phyloP scores from a whole-genome alignment of 2,329 filamentous ascomycete species.

The Hypoxylon sp. region DNA sequence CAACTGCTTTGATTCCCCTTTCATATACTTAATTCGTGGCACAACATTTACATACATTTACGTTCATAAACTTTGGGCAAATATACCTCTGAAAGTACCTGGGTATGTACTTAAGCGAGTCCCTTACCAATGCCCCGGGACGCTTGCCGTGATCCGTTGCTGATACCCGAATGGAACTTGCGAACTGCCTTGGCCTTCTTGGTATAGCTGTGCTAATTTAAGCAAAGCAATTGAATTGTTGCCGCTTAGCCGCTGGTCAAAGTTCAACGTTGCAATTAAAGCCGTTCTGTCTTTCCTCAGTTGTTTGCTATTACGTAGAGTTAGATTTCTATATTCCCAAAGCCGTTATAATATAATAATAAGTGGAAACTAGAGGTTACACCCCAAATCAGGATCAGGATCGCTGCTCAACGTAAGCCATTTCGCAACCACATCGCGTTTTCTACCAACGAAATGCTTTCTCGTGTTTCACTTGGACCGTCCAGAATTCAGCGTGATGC shows the following conservation, averaged over 20 bases:
- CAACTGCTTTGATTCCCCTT: conserved; percentile 3
- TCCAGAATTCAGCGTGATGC: conserved; percentile 28
- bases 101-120: conserved; percentile 32
- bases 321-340: conserved; percentile 4
- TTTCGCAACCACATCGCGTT: conserved; percentile 13
- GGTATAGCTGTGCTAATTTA: conserved; percentile 31
- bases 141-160: conserved; percentile 32
- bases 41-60: not conserved
- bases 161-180: conserved; percentile 20
- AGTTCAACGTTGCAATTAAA: conserved; percentile 8
- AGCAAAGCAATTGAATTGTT: conserved; percentile 10
- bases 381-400: conserved; percentile 22
- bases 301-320: not conserved
- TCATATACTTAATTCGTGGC: not conserved
- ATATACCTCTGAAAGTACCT: too few relatives aligned
- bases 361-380: conserved; percentile 7
- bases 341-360: conserved; percentile 1
- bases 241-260: conserved; percentile 32
- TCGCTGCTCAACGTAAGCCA: conserved; percentile 29
- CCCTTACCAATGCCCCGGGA: conserved; percentile 33
- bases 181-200: conserved; percentile 26
- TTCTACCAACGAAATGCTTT: conserved; percentile 24
- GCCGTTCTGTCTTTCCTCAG: not conserved
- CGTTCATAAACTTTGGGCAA: not conserved
- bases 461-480: conserved; percentile 33